Percentiles rank a stretch among this genome's conserved stretches.
Evolutionary conservation across 2,329 filamentous ascomycete species (phyloP).

Genomic region (Penicillium sp.): DNA sequence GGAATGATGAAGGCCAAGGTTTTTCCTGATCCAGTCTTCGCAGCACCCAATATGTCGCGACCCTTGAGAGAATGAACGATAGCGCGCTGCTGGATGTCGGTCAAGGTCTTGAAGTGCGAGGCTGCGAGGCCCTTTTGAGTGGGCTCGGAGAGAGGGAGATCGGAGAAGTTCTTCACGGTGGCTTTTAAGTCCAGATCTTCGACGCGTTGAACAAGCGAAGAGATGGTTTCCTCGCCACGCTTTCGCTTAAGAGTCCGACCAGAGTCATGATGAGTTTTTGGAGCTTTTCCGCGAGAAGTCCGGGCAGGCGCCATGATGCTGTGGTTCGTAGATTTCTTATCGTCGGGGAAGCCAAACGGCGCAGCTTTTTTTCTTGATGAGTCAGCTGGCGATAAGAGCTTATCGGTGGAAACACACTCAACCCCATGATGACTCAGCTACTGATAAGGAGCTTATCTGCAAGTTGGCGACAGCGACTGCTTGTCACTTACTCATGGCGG

Average conservation of each 20-base stretch:
- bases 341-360: slow-evolving; percentile 15
- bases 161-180: slow-evolving; percentile 67
- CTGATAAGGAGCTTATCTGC: slow-evolving; percentile 13
- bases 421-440: background rate
- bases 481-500: slow-evolving; percentile 43
- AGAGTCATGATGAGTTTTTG: slow-evolving; percentile 27
- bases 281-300: slow-evolving; percentile 27
- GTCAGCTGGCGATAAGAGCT: slow-evolving; percentile 36
- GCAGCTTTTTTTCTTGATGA: slow-evolving; percentile 37
- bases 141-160: slow-evolving; percentile 80
- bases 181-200: slow-evolving; percentile 45
- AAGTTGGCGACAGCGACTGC: background rate
- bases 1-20: slow-evolving; percentile 90
- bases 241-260: slow-evolving; percentile 45
- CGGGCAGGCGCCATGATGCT: slow-evolving; percentile 34
- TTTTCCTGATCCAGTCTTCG: slow-evolving; percentile 94
- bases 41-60: slow-evolving; percentile 84
- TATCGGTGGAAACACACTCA: background rate
- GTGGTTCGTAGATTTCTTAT: slow-evolving; percentile 13
- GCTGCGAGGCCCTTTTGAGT: slow-evolving; percentile 77
- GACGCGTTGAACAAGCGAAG: slow-evolving; percentile 42
- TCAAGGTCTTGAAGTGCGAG: slow-evolving; percentile 85
- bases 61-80: slow-evolving; percentile 84
- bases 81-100: slow-evolving; percentile 87
- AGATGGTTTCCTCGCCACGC: slow-evolving; percentile 45